Conservation (phyloP, 2,329 filamentous ascomycete species). For the Seiridium unicorne region DNA sequence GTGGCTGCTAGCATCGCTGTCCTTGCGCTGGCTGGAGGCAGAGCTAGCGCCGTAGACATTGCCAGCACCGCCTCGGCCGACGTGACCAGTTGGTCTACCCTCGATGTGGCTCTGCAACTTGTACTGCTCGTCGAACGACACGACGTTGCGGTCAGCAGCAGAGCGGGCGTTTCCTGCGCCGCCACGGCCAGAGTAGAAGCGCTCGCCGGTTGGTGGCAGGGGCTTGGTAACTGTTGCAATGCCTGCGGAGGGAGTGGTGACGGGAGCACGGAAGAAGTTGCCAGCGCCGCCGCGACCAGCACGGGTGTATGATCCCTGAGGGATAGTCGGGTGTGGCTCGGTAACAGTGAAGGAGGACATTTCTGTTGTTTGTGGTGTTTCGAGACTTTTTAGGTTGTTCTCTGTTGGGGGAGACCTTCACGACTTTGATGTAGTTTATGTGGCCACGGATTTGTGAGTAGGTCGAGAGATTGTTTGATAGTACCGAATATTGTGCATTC, state of each 20-base stretch:
- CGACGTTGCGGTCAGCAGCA: conserved; percentile 51
- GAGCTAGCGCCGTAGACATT: conserved; percentile 41
- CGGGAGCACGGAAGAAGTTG: conserved; percentile 50
- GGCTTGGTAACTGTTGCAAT: conserved; percentile 44
- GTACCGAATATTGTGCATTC: no score
- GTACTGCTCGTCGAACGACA: conserved; percentile 68
- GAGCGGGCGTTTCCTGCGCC: conserved; percentile 64
- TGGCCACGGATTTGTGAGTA: background rate
- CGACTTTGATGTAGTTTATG: conserved; percentile 3
- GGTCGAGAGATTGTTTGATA: background rate
- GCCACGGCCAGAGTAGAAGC: conserved; percentile 65
- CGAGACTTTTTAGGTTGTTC: conserved; percentile 1
- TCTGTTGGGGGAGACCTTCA: no score
- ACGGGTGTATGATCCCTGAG: conserved; percentile 46
- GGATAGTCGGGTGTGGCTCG: conserved; percentile 47
- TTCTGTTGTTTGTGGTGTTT: conserved; percentile 12
- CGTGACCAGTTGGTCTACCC: conserved; percentile 53
- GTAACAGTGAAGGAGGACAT: conserved; percentile 45
- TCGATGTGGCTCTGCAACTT: conserved; percentile 52
- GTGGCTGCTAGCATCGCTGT: conserved; percentile 27
- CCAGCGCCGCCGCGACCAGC: conserved; percentile 56
- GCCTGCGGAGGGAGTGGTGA: conserved; percentile 39
- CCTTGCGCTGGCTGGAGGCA: conserved; percentile 14
- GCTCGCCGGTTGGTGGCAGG: conserved; percentile 35
- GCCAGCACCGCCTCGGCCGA: conserved; percentile 64